Base-by-base conservation (phyloP, 2,329 filamentous ascomycete genomes). In the Ceratocystis cacaofunesta region DNA sequence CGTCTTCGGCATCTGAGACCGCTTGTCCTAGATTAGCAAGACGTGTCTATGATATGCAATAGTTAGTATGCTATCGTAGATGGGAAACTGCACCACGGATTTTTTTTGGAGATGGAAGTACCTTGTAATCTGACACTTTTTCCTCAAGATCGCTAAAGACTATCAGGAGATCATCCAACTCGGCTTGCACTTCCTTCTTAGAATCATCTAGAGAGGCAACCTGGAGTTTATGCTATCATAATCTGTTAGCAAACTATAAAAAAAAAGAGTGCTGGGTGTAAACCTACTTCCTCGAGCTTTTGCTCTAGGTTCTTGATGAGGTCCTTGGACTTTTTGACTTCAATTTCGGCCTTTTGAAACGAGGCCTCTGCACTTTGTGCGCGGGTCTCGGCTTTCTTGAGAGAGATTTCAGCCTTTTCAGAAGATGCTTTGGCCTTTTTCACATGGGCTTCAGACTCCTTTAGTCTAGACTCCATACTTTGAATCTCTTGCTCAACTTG, bases 101-200 rank as follows among this genome's bases (percentile, higher is more conserved):
- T 22, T 50, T n/a, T 58, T 25, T 28, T 15, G 10, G 10, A 41
- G 46, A 2, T 30, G 7, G 7, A 67, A 80, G 69, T 75, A 88
- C 87, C 80, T 89, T 92, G 72, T 92, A 90, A 70, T 83, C 84
- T 52, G 81, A 80, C 61, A 85, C 79, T 76, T 92, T 92, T 64
- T 90, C 87, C 74, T 94, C 89, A 19, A 91, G 72, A 72, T 94
- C 89, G 15, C 84, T 85, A 74, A 92, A 90, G 4, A 94, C 86
- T 77, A 92, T 88, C 44, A 94, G 76, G 64, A 92, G 78, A 73
- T 94, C 89, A 70, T 94, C 89, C 58, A 92, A 78, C 73, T 94
- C 89, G 2, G 82, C 80, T 72, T 92, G 89, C 65, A 82, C 84
- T 66, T 87, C 84, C 67, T 84, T 80, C 69, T 85, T 83, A 68